These are phyloP conservation scores for Ophioceras dolichostomum DNA, from an alignment of 2,329 filamentous ascomycete genomes.

Conservation along the genomic window DNA sequence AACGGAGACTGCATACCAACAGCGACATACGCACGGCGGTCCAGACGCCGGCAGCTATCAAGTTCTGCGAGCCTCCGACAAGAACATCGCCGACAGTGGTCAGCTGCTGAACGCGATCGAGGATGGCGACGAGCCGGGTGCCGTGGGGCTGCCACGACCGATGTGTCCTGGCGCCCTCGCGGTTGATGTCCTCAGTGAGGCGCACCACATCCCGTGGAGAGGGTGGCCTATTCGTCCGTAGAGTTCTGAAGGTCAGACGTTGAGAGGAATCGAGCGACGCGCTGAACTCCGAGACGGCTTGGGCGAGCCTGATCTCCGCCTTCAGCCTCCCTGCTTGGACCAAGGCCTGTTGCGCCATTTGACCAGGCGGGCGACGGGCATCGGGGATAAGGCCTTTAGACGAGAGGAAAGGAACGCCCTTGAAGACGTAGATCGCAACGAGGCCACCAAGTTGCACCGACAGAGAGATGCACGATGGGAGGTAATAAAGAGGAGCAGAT, in stretches of 20 bases:
- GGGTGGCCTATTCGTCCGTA: neutral
- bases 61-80: neutral
- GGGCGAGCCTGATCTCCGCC: neutral
- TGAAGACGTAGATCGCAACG: too few relatives aligned
- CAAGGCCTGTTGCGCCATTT: too few relatives aligned
- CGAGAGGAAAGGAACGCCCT: too few relatives aligned
- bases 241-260: neutral
- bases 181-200: neutral
- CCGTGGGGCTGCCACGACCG: neutral
- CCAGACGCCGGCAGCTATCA: neutral
- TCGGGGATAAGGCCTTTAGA: too few relatives aligned
- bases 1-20: neutral
- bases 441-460: too few relatives aligned
- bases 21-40: neutral
- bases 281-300: neutral
- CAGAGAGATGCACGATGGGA: too few relatives aligned
- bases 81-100: neutral
- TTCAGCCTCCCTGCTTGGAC: neutral
- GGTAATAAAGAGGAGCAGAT: too few relatives aligned
- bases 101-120: neutral
- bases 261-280: neutral
- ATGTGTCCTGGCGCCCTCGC: neutral
- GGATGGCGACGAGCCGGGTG: neutral
- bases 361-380: too few relatives aligned
- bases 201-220: neutral